These are phyloP conservation scores for Russula emetica DNA, from an alignment of 768 basidiomycete species.

Conservation along the genomic window DNA sequence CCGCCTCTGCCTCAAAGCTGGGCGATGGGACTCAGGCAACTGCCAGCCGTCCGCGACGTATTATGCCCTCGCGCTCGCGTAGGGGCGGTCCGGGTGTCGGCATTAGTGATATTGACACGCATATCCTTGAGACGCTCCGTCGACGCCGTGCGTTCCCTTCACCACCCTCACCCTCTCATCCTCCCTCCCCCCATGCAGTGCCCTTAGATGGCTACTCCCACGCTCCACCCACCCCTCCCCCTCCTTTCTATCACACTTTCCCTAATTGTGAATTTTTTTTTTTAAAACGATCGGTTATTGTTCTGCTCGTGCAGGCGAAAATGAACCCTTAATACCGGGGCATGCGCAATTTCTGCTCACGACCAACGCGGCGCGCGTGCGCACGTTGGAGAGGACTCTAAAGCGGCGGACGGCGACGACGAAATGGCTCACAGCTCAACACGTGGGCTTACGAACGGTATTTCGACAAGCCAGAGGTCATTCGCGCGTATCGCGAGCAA, in stretches of 20 bases:
- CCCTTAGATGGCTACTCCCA: background rate
- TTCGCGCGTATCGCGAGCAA: slow-evolving; percentile 65
- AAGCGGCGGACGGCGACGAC: slow-evolving; percentile 36
- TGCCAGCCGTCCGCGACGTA: slow-evolving; percentile 60
- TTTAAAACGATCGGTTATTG: background rate
- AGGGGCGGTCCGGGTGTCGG: slow-evolving; percentile 80
- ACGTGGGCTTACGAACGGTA: slow-evolving; percentile 62
- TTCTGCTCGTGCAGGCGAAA: slow-evolving; percentile 54
- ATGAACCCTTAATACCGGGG: slow-evolving; percentile 64
- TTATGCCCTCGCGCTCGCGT: slow-evolving; percentile 74
- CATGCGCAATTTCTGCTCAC: slow-evolving; percentile 66
- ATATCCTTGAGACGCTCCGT: slow-evolving; percentile 79
- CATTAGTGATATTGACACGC: slow-evolving; percentile 69
- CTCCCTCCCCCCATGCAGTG: background rate
- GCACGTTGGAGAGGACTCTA: slow-evolving; percentile 36
- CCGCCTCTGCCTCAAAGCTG: slow-evolving; percentile 7
- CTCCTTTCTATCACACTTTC: background rate
- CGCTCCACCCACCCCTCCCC: background rate
- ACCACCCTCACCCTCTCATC: background rate
- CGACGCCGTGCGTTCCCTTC: slow-evolving; percentile 57
- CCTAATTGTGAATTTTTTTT: background rate
- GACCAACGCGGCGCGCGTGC: slow-evolving; percentile 56
- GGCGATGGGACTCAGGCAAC: background rate
- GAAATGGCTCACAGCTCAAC: slow-evolving; percentile 43
- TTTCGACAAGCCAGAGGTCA: slow-evolving; percentile 74